Evolutionary conservation across 345 rosid genomes (phyloP), one percentile per base, ranked within the genome.

Genomic region (Isatis tinctoria): DNA sequence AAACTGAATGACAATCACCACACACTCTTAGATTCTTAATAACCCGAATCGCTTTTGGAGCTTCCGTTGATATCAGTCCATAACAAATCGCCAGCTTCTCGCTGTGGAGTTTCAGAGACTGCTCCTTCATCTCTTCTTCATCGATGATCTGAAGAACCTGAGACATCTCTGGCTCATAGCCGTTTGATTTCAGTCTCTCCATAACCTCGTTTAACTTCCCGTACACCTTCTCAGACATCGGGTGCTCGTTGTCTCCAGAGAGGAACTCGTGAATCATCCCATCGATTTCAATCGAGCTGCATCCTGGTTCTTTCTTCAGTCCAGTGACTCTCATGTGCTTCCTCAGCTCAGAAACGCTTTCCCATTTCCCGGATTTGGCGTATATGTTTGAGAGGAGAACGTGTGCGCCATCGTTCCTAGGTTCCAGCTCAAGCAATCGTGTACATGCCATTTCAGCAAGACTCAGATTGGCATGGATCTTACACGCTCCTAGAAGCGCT

Each of bases 401-500:
- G 37, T 82, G 83, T 1, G 90, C 90, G 12, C 89, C 92, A 62
- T 86, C 81, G 32, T 88, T 88, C 36, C 67, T 72, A 32, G 88
- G 87, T 49, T 90, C 90, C 49, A 86, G 80, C 41, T 85, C 85
- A 35, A 90, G 90, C 78, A 90, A 64, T 20, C 63, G 69, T 14
- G 82, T 75, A 69, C 83, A 82, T 0, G 93, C 88, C 76, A 35
- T 67, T 76, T 90, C 92, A 47, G 90, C 97, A 52, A 90, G 82
- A 58, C 66, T 81, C 52, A 90, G 83, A 39, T 86, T 87, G 24
- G 83, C 86, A 30, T 87, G 87, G 77, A 85, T 80, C 79, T 78
- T 86, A 67, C 94, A 90, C 18, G 92, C 92, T 39, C 97, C 90
- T 24, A 90, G 91, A 10, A 86, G 72, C 6, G 94, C 91, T 24